Conservation (phyloP, 2,329 filamentous ascomycete genomes). For the Calonectria fujianensis region DNA sequence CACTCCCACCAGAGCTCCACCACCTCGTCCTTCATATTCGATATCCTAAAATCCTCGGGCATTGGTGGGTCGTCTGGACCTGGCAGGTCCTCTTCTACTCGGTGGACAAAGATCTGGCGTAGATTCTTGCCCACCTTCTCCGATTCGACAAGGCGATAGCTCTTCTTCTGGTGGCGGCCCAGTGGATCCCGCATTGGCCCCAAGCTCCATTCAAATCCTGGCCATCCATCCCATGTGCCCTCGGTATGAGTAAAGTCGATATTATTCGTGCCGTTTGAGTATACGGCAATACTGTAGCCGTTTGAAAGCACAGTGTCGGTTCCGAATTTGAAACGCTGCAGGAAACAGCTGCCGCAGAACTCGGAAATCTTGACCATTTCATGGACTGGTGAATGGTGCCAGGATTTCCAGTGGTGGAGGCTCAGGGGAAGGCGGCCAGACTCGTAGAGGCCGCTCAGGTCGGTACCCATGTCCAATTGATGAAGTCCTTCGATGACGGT, state of each 20-base stretch:
- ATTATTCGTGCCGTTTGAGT: slow-evolving; percentile 62
- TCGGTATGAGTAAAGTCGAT: slow-evolving; percentile 70
- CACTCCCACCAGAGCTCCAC: slow-evolving; percentile 69
- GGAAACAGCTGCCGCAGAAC: slow-evolving; percentile 75
- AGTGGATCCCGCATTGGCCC: slow-evolving; percentile 68
- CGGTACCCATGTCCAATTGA: slow-evolving; percentile 74
- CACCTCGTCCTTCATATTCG: slow-evolving; percentile 64
- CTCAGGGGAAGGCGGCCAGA: slow-evolving; percentile 72
- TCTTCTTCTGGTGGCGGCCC: slow-evolving; percentile 67
- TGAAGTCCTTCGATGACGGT: slow-evolving; percentile 73
- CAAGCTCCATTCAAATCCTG: slow-evolving; percentile 71
- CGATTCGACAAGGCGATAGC: slow-evolving; percentile 68
- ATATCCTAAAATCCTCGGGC: slow-evolving; percentile 35
- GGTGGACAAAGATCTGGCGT: slow-evolving; percentile 73
- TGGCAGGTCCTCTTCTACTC: slow-evolving; percentile 59
- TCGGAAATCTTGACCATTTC: slow-evolving; percentile 69
- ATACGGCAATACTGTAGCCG: slow-evolving; percentile 74
- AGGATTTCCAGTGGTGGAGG: slow-evolving; percentile 79
- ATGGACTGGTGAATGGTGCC: slow-evolving; percentile 71
- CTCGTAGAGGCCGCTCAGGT: slow-evolving; percentile 77
- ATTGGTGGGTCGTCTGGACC: slow-evolving; percentile 60
- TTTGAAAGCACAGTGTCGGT: slow-evolving; percentile 73
- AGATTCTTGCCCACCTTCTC: slow-evolving; percentile 65
- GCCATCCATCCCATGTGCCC: slow-evolving; percentile 71
- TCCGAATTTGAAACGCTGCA: slow-evolving; percentile 73